phyloP scores from a whole-genome alignment of 495 filamentous ascomycete genomes.

The Aspergillus cavernicola region DNA sequence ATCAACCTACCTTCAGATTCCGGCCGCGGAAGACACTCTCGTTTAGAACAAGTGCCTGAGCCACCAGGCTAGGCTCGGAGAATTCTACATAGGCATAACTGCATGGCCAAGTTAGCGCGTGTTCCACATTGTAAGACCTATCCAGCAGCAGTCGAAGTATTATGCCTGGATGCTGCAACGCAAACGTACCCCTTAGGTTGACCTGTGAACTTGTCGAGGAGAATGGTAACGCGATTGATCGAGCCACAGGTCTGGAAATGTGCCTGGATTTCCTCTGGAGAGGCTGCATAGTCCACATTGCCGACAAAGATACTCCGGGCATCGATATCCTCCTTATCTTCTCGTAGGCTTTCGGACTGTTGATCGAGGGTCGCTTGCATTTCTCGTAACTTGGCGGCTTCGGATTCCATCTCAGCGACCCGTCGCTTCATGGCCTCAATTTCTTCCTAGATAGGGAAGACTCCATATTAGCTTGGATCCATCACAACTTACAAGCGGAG shows the following conservation, averaged over 20 bases:
- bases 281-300: constrained; percentile 97
- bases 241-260: constrained; percentile 97
- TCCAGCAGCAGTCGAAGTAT: background rate
- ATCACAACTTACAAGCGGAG: no score
- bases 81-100: constrained; percentile 99
- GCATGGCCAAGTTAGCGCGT: constrained; percentile 46
- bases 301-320: constrained; percentile 95
- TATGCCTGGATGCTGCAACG: background rate
- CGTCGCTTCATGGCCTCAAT: constrained; percentile 97
- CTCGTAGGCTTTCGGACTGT: constrained; percentile 73
- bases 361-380: constrained; percentile 92
- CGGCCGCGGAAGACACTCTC: constrained; percentile 95
- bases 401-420: constrained; percentile 97
- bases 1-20: constrained; percentile 74
- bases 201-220: constrained; percentile 96
- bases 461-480: background rate
- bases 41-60: constrained; percentile 90
- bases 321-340: constrained; percentile 96
- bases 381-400: constrained; percentile 92
- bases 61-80: constrained; percentile 87
- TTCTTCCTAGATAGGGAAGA: constrained; percentile 63
- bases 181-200: constrained; percentile 92
- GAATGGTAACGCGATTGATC: constrained; percentile 97
- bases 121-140: background rate
- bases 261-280: constrained; percentile 97